Evolutionary conservation across 768 basidiomycete species (phyloP).

Genomic region (Saitozyma sp.): DNA sequence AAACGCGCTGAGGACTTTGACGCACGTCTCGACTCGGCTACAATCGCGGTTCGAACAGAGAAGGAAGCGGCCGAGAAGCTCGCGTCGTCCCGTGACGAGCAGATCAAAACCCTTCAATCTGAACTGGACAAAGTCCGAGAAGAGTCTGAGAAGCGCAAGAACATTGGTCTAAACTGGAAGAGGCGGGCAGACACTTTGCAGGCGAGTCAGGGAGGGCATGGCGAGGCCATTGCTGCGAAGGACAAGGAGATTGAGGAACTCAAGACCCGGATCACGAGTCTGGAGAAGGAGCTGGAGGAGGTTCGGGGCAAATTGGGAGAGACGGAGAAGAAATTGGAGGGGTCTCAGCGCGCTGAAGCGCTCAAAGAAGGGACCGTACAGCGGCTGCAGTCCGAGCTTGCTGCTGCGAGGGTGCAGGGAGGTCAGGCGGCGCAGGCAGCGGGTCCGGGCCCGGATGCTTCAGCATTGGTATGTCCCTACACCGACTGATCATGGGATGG

Average conservation of each 20-base stretch:
- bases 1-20: slow-evolving; percentile 31
- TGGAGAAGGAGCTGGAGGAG: slow-evolving; percentile 25
- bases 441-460: slow-evolving; percentile 5
- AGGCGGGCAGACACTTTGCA: slow-evolving; percentile 20
- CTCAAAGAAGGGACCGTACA: slow-evolving; percentile 35
- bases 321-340: slow-evolving; percentile 30
- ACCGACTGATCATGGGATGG: not conserved
- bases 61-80: slow-evolving; percentile 37
- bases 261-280: slow-evolving; percentile 5
- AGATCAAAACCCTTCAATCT: slow-evolving; percentile 28
- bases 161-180: slow-evolving; percentile 42
- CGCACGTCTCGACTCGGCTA: slow-evolving; percentile 31
- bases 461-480: slow-evolving; percentile 26
- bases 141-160: not conserved
- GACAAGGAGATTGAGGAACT: slow-evolving; percentile 30
- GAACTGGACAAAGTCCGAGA: slow-evolving; percentile 24
- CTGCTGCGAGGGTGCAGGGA: slow-evolving; percentile 14
- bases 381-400: slow-evolving; percentile 35
- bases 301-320: slow-evolving; percentile 28
- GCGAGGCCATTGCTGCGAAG: slow-evolving; percentile 26
- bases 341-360: slow-evolving; percentile 14
- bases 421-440: not conserved
- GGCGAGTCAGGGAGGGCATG: not conserved
- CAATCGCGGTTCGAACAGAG: slow-evolving; percentile 30
- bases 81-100: slow-evolving; percentile 24